Conservation (phyloP, 805 yeast species). For the Teunomyces kruisii region DNA sequence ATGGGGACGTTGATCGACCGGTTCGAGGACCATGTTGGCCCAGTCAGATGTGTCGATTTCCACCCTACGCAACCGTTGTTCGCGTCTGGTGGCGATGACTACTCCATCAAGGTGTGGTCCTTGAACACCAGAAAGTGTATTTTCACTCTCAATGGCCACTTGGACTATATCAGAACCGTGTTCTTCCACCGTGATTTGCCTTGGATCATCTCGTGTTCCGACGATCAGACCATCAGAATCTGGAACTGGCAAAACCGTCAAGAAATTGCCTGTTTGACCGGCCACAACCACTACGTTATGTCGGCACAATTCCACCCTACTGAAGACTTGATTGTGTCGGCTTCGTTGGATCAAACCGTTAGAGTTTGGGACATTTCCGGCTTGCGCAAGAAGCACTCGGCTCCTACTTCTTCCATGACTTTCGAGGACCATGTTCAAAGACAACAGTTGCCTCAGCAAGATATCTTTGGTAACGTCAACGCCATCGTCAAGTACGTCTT, state of each 20-base stretch:
- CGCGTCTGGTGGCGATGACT: conserved; percentile 97
- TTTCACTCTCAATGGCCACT: conserved; percentile 88
- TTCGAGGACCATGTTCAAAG: conserved; percentile 62
- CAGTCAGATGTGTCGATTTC: conserved; percentile 92
- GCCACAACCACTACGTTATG: conserved; percentile 98
- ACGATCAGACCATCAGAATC: conserved; percentile 96
- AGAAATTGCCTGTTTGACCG: conserved; percentile 94
- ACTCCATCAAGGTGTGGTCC: conserved; percentile 94
- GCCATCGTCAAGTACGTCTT: conserved; percentile 93
- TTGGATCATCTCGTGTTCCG: conserved; percentile 94
- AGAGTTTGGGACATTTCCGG: conserved; percentile 99
- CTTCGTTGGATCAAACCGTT: conserved; percentile 97
- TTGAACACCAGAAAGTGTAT: conserved; percentile 86
- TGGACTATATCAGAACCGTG: conserved; percentile 93
- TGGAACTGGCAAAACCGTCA: conserved; percentile 99
- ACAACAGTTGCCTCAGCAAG: conserved; percentile 79
- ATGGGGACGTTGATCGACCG: conserved; percentile 97
- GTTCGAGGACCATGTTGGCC: conserved; percentile 98
- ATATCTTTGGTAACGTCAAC: conserved; percentile 90
- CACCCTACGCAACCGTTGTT: conserved; percentile 98
- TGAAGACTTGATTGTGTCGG: conserved; percentile 92
- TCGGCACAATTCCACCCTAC: conserved; percentile 96
- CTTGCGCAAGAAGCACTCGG: conserved; percentile 90
- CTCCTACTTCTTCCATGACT: conserved; percentile 50
- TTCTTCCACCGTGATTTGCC: conserved; percentile 95